Evolutionary conservation across 306 rosid species (phyloP).

Genomic region (Sophora flavescens): DNA sequence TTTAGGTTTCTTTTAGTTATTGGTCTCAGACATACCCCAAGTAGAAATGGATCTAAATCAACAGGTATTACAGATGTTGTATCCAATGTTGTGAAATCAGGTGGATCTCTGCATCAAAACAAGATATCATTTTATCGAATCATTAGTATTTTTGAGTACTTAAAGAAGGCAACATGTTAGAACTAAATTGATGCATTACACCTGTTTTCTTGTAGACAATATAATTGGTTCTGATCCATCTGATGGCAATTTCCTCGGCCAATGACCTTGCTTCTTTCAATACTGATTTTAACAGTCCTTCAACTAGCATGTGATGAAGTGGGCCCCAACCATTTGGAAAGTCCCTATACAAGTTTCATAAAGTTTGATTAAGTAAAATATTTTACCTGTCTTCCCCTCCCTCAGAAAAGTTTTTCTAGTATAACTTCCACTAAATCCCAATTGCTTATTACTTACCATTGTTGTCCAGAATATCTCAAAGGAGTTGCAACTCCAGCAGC

Average conservation of each 20-base stretch:
- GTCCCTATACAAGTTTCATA: slow-evolving; percentile 66
- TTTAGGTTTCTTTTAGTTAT: too few species aligned
- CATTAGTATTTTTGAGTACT: too few species aligned
- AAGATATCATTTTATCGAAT: too few species aligned
- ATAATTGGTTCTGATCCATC: slow-evolving; percentile 89
- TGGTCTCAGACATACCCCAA: too few species aligned
- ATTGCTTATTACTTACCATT: slow-evolving; percentile 67
- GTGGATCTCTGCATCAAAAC: too few species aligned
- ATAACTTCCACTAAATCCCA: neutral
- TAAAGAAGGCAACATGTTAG: too few species aligned
- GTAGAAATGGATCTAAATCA: too few species aligned
- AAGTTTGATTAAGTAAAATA: slow-evolving; percentile 22
- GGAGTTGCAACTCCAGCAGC: slow-evolving; percentile 83
- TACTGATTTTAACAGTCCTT: slow-evolving; percentile 81
- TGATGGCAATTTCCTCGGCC: slow-evolving; percentile 79
- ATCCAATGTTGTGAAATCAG: too few species aligned
- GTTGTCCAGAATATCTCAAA: slow-evolving; percentile 69
- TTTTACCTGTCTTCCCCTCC: too few species aligned
- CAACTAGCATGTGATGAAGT: slow-evolving; percentile 93
- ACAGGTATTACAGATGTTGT: too few species aligned
- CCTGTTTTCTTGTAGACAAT: slow-evolving; percentile 73
- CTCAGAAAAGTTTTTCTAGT: neutral
- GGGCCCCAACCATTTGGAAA: slow-evolving; percentile 99
- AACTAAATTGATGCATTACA: slow-evolving; percentile 80
- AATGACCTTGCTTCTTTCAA: slow-evolving; percentile 71